Base-by-base conservation (phyloP, 1,284 basidiomycete genomes). In the Abortiporus biennis region DNA sequence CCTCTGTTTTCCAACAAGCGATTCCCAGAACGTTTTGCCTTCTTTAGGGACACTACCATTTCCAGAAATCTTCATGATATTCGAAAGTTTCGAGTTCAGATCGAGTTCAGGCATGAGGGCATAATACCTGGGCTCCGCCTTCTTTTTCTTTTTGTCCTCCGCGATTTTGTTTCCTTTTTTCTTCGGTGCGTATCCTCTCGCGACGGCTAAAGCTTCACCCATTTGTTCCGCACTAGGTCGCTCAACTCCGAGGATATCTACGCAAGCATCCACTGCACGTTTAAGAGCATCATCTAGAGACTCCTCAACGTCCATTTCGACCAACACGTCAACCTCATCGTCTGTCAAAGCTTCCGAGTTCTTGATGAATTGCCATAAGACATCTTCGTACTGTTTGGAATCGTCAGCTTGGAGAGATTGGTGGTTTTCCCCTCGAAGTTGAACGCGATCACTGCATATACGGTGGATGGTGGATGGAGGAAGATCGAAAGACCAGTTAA, bases 341-440 rank as follows among this genome's bases (percentile, higher is more conserved):
- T 74, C 74, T 4, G 69, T 64, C 6, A 97, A 82, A 40, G 80
- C 74, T 50, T 93, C 78, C 1, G 74, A 67, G 2, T 71, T 58
- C 24, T 69, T 70, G 40, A 98, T 65, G 65, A 96, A 98, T 59
- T 70, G 71, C 76, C 85, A 83, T 20, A 99, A 66, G 8, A 95
- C 78, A 1, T 77, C 69, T 61, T 97, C 93, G 62, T 98, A 89
- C 15, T 67, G 57, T 46, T 74, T 76, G 5, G 50, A 47, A 4
- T 49, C 46, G 54, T 90, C 80, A 0, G 84, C 78, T 31, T 72
- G 74, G 0, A 97, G 74, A 0, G 77, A 76, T 57, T 95, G 93
- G 64, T 97, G 93, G 47, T 85, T 87, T 4, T 80, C 75, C 0
- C 92, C 94, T 3, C 93, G 84, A 15, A 51, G 49, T 4, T 77